These are phyloP conservation scores for Artemisia annua DNA, from an alignment of 129 eudicot genomes.

Conservation along the genomic window DNA sequence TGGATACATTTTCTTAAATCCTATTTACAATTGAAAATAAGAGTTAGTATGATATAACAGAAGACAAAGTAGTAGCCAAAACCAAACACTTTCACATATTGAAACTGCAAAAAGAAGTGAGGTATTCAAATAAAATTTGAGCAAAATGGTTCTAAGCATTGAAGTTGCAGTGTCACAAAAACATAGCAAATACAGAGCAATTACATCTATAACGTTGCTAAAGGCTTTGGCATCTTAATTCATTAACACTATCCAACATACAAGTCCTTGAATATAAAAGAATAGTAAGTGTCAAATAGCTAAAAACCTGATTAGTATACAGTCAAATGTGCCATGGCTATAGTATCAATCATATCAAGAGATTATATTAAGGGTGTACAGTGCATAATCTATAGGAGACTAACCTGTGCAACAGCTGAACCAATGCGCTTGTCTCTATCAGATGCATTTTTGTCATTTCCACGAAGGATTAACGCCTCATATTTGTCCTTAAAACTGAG, in stretches of 20 bases:
- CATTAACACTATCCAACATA: background rate
- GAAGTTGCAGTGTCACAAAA: no score
- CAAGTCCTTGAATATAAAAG: slow-evolving; percentile 3
- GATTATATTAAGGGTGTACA: background rate
- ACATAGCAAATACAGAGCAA: no score
- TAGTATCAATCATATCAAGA: background rate
- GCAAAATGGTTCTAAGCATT: no score
- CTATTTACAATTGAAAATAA: slow-evolving; percentile 37
- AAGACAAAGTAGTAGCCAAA: no score
- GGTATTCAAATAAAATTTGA: no score
- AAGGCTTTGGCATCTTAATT: background rate
- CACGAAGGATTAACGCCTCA: slow-evolving; percentile 72
- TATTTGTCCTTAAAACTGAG: slow-evolving; percentile 73
- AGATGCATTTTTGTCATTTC: slow-evolving; percentile 88
- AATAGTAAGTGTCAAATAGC: slow-evolving; percentile 14
- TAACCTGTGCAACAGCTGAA: slow-evolving; percentile 94
- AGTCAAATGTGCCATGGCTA: background rate
- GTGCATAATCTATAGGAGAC: background rate
- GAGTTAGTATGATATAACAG: background rate
- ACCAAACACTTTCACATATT: no score
- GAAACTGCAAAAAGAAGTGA: no score
- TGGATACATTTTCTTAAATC: slow-evolving; percentile 86
- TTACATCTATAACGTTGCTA: no score
- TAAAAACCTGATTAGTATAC: background rate
- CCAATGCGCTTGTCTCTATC: slow-evolving; percentile 91